Percentiles rank a stretch among this genome's conserved stretches.
These are phyloP conservation scores for Cystoisospora suis DNA, from an alignment of 169 alveolate species.

Conservation along the genomic window DNA sequence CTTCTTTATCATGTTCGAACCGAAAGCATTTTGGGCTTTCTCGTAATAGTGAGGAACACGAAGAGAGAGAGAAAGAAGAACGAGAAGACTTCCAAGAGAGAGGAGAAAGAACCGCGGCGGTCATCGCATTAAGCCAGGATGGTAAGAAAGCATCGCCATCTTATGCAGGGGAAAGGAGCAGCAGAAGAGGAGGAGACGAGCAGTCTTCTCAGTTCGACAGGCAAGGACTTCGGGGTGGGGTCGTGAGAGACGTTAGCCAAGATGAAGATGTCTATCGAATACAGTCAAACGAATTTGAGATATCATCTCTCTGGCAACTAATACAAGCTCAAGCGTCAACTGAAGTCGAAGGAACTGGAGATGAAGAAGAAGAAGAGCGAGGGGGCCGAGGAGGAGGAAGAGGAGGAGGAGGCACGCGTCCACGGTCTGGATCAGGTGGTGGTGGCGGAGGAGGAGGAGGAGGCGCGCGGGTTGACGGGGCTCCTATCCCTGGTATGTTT, in stretches of 20 bases:
- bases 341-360: not conserved
- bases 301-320: constrained; percentile 21
- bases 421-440: not conserved
- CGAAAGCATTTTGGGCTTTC: not conserved
- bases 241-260: too few species aligned
- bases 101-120: too few species aligned
- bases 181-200: not conserved
- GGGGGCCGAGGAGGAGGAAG: not conserved
- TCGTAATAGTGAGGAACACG: not conserved
- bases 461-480: not conserved
- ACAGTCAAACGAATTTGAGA: constrained; percentile 18
- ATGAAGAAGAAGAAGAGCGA: not conserved
- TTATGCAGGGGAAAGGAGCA: too few species aligned
- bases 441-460: not conserved
- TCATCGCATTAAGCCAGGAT: too few species aligned
- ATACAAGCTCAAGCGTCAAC: not conserved
- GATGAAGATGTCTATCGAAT: not conserved
- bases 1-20: too few species aligned
- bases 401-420: not conserved
- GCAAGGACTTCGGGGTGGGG: too few species aligned
- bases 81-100: too few species aligned
- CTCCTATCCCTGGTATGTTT: not conserved
- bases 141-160: too few species aligned
- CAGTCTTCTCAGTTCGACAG: not conserved
- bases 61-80: not conserved